Base-by-base conservation (phyloP, 2,329 filamentous ascomycete species). In the Aspergillus calidoustus region DNA sequence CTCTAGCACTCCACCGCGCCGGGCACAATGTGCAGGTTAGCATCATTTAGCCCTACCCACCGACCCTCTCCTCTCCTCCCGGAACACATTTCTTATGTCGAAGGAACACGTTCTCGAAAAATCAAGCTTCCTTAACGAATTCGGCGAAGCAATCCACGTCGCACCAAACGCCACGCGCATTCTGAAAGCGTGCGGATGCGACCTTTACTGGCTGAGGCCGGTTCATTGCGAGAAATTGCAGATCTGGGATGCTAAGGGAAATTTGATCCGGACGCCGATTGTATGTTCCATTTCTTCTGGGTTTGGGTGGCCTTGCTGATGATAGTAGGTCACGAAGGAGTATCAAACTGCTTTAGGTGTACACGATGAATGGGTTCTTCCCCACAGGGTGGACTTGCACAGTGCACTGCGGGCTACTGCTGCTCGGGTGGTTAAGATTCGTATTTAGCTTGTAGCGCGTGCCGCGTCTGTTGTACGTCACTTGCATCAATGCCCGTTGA, bases 341-440 rank as follows among this genome's bases (percentile, higher is more conserved):
- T 9, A 38, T 3, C 64, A 57, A 25, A 19, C 50, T n/a, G 15
- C 22, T 4, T 25, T 67, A 9, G 47, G 61, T 17, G 50, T 65
- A 3, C 19, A 41, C 6, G 65, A 67, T 47, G 63, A 67, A 28
- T 69, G 65, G 62, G 3, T 67, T 19, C 51, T 69, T 19, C 62
- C 72, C 6, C 77, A 80, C 66, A 70, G 78, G 7, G 76, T 79
- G 23, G 78, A 80, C 63, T 64, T 80, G 52, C 77, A 79, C 56
- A 71, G 71, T 48, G 69, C 71, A 23, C 65, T 79, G 5, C 68
- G 71, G 22, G 48, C 66, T 19, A 59, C 74, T 44, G 76, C 75
- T 4, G 65, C 72, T 19, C 54, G 68, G 9, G 54, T 53, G 1
- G 50, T 69, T 19, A 64, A 63, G 54, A 69, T 74, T 13, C 57